Base-by-base conservation (phyloP, 352 stramenopile genomes). In the Pythium sp. region DNA sequence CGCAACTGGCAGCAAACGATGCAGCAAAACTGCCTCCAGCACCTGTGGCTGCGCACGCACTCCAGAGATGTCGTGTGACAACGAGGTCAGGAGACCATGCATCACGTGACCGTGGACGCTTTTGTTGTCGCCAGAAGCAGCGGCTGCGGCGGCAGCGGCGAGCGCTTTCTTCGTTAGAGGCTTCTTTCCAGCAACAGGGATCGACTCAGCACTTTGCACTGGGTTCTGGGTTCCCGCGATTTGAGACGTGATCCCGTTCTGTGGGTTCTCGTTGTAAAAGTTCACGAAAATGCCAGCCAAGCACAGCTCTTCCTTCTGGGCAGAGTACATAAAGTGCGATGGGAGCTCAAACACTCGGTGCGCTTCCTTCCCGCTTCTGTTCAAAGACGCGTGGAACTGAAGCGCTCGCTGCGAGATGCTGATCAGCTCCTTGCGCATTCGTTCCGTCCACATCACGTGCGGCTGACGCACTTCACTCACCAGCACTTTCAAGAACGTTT, bases 231-330 rank as follows among this genome's bases (percentile, higher is more conserved):
- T 90, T 11, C 86, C 87, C 58, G 87, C 79, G 67, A 95, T 92
- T 65, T 93, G 86, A 15, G 88, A 79, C 5, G 87, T 70, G 34
- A 95, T 83, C 11, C 82, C 85, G 58, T 76, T 76, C 58, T 94
- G 84, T 9, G 88, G 86, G 60, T 91, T 91, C 64, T 92, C 85
- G 70, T 95, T 95, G 77, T 92, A 95, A 41, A 90, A 95, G 69
- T 95, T 95, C 22, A 95, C 88, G 74, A 93, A 95, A 64, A 95
- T 94, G 20, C 87, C 88, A 20, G 88, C 88, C 2, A 95, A 86
- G 34, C 88, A 93, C 36, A 95, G 62, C 61, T 95, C 88, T 72
- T 93, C 81, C 65, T 90, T 90, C 69, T 95, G 88, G 20, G 88
- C 88, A 20, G 77, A 69, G 64, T 92, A 95, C 77, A 93, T 89